Evolutionary conservation across 176 grass and related monocot genomes (phyloP).

Genomic region (Eleusine coracana): DNA sequence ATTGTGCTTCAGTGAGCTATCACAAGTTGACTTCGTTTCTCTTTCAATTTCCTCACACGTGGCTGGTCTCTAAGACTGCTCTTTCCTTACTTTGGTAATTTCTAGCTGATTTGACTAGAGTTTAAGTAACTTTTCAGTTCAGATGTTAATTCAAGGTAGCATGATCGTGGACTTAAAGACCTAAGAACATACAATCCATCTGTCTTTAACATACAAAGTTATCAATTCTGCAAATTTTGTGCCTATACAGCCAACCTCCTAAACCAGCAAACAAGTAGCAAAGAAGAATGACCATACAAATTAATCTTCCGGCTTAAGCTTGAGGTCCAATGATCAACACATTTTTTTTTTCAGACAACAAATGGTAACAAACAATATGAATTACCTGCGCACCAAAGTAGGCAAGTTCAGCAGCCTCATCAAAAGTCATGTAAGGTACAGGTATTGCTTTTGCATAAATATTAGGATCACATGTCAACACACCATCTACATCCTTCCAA

Average conservation of each 20-base stretch:
- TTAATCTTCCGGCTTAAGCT: neutral
- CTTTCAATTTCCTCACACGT: neutral
- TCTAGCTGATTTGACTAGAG: too few species aligned
- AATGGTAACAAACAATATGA: neutral
- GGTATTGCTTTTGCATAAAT: constrained; percentile 79
- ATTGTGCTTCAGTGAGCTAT: constrained; percentile 3
- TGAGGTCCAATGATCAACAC: neutral
- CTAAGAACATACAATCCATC: too few species aligned
- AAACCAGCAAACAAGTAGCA: neutral
- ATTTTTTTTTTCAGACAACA: neutral
- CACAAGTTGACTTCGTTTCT: neutral
- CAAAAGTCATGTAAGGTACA: constrained; percentile 94
- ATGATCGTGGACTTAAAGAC: too few species aligned
- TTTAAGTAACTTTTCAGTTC: too few species aligned
- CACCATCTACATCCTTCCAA: constrained; percentile 99
- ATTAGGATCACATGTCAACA: constrained; percentile 93
- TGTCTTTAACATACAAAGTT: too few species aligned
- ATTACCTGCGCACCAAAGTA: constrained; percentile 94
- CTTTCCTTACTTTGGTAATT: neutral
- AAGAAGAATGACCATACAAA: neutral
- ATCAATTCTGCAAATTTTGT: neutral
- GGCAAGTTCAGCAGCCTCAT: constrained; percentile 96
- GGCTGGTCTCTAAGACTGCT: neutral
- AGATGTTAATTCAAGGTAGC: too few species aligned
- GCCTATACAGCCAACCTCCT: neutral